Evolutionary conservation across 768 basidiomycete species (phyloP).

Genomic region (Coprinellus micaceus): DNA sequence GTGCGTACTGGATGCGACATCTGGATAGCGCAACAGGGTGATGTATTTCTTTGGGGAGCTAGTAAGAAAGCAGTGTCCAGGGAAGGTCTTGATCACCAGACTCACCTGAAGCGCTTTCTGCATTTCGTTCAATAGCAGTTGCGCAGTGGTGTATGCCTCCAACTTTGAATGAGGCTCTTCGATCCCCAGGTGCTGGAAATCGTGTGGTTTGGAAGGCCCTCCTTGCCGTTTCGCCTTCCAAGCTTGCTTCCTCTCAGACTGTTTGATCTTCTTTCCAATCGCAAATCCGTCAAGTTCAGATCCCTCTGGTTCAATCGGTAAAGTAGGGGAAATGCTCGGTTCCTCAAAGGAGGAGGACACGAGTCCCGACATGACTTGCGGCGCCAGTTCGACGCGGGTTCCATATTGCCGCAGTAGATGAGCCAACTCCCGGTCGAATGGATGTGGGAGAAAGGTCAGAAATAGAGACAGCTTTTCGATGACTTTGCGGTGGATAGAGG

Average conservation of each 20-base stretch:
- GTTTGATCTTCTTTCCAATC: neutral
- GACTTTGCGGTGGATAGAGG: neutral
- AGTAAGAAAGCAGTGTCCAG: no score
- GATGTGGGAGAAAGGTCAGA: neutral
- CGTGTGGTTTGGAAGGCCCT: neutral
- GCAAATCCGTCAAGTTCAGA: neutral
- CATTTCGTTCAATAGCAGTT: neutral
- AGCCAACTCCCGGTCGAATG: neutral
- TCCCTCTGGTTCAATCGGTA: neutral
- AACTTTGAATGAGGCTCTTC: neutral
- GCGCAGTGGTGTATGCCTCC: neutral
- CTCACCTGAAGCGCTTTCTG: neutral
- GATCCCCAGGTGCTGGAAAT: neutral
- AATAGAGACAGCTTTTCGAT: slow-evolving; percentile 5
- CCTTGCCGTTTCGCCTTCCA: neutral
- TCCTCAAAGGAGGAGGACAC: neutral
- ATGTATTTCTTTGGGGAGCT: neutral
- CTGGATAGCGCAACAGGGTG: neutral
- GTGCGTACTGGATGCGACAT: neutral
- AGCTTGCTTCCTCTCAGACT: slow-evolving; percentile 3
- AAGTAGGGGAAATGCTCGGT: neutral
- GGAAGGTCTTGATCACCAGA: neutral
- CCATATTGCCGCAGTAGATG: neutral
- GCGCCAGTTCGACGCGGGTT: neutral
- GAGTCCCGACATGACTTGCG: neutral